Evolutionary conservation across 306 rosid species (phyloP).

Genomic region (Cicer bijugum): DNA sequence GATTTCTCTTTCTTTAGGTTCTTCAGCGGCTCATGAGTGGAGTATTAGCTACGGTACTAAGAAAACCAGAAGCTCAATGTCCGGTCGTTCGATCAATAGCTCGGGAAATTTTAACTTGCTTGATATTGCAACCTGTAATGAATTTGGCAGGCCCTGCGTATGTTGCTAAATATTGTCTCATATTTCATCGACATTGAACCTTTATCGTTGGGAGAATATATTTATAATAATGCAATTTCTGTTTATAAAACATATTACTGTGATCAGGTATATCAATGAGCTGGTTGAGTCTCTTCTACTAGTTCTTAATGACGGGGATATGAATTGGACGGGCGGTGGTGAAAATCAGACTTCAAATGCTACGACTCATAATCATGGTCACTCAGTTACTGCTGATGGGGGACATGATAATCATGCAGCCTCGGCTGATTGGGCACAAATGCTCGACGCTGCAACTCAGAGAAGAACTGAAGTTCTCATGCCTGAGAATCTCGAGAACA

Average conservation of each 20-base stretch:
- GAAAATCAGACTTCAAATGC: conserved; percentile 53
- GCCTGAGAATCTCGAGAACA: conserved; percentile 96
- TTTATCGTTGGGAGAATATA: conserved; percentile 12
- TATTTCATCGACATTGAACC: conserved; percentile 33
- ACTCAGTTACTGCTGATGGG: conserved; percentile 39
- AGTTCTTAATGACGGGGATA: conserved; percentile 54
- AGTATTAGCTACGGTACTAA: conserved; percentile 74
- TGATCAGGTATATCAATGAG: conserved; percentile 85
- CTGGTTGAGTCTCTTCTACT: conserved; percentile 73
- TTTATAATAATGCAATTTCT: conserved; percentile 21
- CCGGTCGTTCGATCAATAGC: conserved; percentile 91
- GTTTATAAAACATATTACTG: conserved; percentile 27
- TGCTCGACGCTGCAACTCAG: conserved; percentile 80
- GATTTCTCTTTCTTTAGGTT: conserved; percentile 60
- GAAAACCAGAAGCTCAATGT: conserved; percentile 81
- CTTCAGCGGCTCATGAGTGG: conserved; percentile 89
- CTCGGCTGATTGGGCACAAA: conserved; percentile 83
- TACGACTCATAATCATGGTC: conserved; percentile 44
- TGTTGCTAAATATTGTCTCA: conserved; percentile 47
- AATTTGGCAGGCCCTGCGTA: conserved; percentile 91
- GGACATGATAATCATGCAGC: conserved; percentile 48
- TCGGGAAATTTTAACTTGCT: conserved; percentile 84
- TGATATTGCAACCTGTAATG: conserved; percentile 89
- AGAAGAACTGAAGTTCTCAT: conserved; percentile 93
- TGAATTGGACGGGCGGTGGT: conserved; percentile 45